Evolutionary conservation across 2,329 filamentous ascomycete genomes (phyloP).

Genomic region (Fusarium ambrosium): DNA sequence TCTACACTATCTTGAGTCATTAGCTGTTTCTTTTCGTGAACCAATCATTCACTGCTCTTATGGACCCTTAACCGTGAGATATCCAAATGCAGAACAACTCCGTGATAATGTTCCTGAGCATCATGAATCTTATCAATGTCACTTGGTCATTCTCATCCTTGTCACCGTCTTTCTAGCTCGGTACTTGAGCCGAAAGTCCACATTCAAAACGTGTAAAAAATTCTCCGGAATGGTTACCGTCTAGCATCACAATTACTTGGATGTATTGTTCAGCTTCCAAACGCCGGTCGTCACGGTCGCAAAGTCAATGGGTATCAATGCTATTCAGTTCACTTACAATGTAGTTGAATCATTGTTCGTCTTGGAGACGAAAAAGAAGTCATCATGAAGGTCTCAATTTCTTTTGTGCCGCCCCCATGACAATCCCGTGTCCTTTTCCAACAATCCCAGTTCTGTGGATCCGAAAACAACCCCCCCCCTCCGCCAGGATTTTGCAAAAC

Average conservation of each 20-base stretch:
- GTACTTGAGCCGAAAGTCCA: not conserved
- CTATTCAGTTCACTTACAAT: not conserved
- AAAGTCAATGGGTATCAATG: not conserved
- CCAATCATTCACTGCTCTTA: not conserved
- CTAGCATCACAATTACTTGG: not conserved
- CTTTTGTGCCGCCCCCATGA: not conserved
- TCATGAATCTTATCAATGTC: constrained; percentile 23
- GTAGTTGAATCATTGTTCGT: not conserved
- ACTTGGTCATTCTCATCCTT: not conserved
- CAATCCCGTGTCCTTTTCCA: constrained; percentile 19
- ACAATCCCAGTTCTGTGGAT: constrained; percentile 36
- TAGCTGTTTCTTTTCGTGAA: not conserved
- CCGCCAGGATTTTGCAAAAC: constrained; percentile 30
- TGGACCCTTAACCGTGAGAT: not conserved
- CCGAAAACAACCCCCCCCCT: constrained; percentile 9
- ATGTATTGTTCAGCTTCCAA: not conserved
- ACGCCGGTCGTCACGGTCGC: not conserved
- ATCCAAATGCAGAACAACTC: constrained; percentile 7
- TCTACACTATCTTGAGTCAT: not conserved
- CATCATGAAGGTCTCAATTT: constrained; percentile 19
- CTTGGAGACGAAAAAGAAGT: not conserved
- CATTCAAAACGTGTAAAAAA: not conserved
- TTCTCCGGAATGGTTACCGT: not conserved
- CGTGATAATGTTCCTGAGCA: constrained; percentile 37
- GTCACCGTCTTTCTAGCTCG: not conserved